Conservation (phyloP, 176 grass and related monocot genomes). For the Paspalum vaginatum region DNA sequence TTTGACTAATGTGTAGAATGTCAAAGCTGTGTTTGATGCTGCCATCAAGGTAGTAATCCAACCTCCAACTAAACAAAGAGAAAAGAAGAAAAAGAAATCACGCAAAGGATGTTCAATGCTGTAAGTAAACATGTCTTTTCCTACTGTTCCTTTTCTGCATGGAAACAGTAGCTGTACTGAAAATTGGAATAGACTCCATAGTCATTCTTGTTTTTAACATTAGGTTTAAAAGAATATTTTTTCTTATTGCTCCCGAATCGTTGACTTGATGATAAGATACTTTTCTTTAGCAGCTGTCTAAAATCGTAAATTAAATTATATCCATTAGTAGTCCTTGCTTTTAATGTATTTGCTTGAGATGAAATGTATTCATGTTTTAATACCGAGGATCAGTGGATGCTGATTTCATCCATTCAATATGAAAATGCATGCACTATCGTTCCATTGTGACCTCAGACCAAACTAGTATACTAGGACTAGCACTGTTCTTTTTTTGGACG, state of each 20-base stretch:
- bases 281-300: not conserved
- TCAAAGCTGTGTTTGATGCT: slow-evolving; percentile 99
- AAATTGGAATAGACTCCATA: not conserved
- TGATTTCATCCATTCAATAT: not conserved
- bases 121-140: slow-evolving; percentile 53
- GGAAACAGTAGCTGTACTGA: not conserved
- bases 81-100: slow-evolving; percentile 97
- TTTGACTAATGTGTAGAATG: slow-evolving; percentile 68
- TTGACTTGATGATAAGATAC: not conserved
- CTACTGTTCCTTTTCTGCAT: slow-evolving; percentile 7
- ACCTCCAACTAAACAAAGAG: slow-evolving; percentile 79
- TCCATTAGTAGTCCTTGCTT: not conserved
- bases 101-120: slow-evolving; percentile 58
- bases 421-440: not conserved
- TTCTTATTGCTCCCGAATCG: not conserved
- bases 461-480: not conserved
- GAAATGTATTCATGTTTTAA: not conserved
- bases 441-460: not conserved
- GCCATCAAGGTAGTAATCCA: slow-evolving; percentile 99
- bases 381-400: not conserved
- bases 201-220: slow-evolving; percentile 18
- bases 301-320: not conserved
- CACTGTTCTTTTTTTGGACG: too few species aligned
- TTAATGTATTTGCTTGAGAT: not conserved
- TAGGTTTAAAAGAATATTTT: not conserved